Evolutionary conservation across 2,329 filamentous ascomycete genomes (phyloP), one percentile per base, ranked within the genome.

Genomic region (Neospermospora avenae): DNA sequence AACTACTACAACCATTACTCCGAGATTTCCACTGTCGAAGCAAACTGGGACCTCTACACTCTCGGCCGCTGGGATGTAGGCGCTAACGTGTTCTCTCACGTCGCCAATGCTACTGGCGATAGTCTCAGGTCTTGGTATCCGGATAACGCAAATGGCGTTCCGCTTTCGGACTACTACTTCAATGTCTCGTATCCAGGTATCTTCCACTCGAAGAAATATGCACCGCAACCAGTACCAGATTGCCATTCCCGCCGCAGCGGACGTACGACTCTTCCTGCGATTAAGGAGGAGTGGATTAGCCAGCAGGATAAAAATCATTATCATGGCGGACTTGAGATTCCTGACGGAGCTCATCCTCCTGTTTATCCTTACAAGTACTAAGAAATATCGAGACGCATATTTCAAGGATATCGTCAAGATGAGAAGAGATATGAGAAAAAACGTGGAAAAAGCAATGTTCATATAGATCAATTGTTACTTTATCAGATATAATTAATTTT

Each of bases 1-100:
- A 83, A 78, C 70, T 93, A 84, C 74, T 90, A 90, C 77, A 86
- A 86, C 73, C 88, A 90, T 77, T 90, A 90, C 78, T 87, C 83
- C 8, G 79, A 83, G 67, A 80, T 90, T 63, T 76, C 87, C n/a
- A 85, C 86, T 18, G 81, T 88, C 10, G 76, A 82, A 59, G 85
- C 85, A 59, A 91, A 90, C 79, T 90, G 87, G 70, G 80, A 77
- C 64, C 81, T 90, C 8, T 81, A 83, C 63, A 88, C 85, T 0
- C 84, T 91, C 2, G 88, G 87, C 11, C 84, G 88, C 61, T 90
- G 82, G 79, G 88, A 91, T 68, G 86, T 87, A 16, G 86, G 85
- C 54, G 87, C 87, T 70, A 90, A 90, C 70, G 82, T 90, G n/a
- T 86, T 84, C 72, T 68, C 80, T 28, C 59, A 83, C 22, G 85